Evolutionary conservation across 2,329 filamentous ascomycete genomes (phyloP).

Genomic region (Grosmannia serpens): DNA sequence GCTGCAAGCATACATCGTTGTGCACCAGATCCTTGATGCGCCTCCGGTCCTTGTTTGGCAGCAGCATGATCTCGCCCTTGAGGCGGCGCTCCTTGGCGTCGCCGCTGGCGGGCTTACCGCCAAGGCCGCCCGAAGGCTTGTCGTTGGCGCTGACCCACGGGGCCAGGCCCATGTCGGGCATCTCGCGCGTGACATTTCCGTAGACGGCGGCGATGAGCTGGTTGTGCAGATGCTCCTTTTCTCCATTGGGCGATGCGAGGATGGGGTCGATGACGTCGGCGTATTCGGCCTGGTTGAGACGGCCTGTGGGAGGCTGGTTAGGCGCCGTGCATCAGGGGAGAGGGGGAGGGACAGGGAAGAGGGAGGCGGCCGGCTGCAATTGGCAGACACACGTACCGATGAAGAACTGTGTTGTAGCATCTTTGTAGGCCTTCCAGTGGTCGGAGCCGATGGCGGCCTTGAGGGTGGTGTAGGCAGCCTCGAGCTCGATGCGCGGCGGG

Average conservation of each 20-base stretch:
- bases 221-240: conserved; percentile 54
- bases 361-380: neutral
- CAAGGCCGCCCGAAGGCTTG: conserved; percentile 45
- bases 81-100: conserved; percentile 54
- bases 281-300: conserved; percentile 51
- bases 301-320: conserved; percentile 29
- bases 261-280: conserved; percentile 49
- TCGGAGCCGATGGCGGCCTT: conserved; percentile 48
- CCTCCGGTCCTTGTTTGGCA: conserved; percentile 53
- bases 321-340: neutral
- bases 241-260: conserved; percentile 42
- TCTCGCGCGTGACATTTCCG: conserved; percentile 57
- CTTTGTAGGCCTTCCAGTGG: conserved; percentile 54
- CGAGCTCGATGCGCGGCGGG: conserved; percentile 55
- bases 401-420: conserved; percentile 49
- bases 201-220: conserved; percentile 56
- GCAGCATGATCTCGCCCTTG: conserved; percentile 60
- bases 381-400: conserved; percentile 34
- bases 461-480: conserved; percentile 51
- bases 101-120: conserved; percentile 50
- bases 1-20: conserved; percentile 41
- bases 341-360: neutral
- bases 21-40: conserved; percentile 53
- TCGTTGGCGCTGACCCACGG: conserved; percentile 64
- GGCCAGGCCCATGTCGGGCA: conserved; percentile 55